Evolutionary conservation across 345 rosid genomes (phyloP), one percentile per base, ranked within the genome.

Genomic region (Eutrema japonicum): DNA sequence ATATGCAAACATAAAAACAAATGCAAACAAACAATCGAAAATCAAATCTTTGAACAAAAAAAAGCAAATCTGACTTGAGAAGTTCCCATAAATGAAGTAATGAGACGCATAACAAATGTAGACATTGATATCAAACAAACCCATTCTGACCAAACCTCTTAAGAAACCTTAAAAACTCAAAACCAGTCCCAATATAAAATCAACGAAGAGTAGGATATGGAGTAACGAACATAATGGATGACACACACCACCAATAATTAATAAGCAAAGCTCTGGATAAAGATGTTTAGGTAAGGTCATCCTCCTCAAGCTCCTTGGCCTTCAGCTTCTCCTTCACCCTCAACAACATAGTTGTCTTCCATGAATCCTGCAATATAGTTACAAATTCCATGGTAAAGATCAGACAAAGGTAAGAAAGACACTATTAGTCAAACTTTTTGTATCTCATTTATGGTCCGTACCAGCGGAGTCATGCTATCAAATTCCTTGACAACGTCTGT

Each of bases 401-500:
- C 55, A 56, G 46, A 43, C 35, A 57, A 8, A 56, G 13, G 35
- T 10, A 11, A n/a, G 10, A 63, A 46, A 29, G 12, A 74, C 7
- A 48, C 3, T 7, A 16, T 35, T 8, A 10, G 40, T 64, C 62
- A 55, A 57, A 12, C 3, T 18, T 48, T 8, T 4, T 27, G 68
- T 56, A 36, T 8, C 10, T 16, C 9, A 46, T 48, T 41, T 55
- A 49, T 13, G 6, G 60, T 14, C 29, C 6, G 32, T 88, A 96
- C 99, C 98, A 96, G 81, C 3, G 97, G 90, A 66, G 98, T 92
- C 99, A 96, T 96, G 90, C 98, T 85, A 72, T 96, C 98, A 63
- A 84, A 96, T 79, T 96, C 99, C 91, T 96, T 92, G 40, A 96
- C 85, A 68, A 83, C 92, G 45, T 88, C 94, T 32, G 97, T 90